A percentile compares a stretch with the other conserved stretches of the same genome.
Conservation (phyloP, 2,329 filamentous ascomycete species). For the Paecilomyces sp. region DNA sequence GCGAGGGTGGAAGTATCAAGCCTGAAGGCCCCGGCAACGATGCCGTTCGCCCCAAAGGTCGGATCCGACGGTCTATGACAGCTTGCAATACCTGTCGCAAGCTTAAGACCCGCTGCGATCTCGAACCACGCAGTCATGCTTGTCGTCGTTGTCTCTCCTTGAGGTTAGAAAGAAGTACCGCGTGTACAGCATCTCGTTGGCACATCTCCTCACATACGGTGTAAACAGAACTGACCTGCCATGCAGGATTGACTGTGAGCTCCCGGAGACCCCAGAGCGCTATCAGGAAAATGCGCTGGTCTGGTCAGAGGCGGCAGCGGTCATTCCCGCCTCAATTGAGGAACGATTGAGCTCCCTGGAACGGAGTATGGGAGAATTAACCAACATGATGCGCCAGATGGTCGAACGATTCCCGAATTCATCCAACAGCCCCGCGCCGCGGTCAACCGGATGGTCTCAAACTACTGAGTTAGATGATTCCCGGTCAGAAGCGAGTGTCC, state of each 20-base stretch:
- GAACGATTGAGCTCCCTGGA: constrained; percentile 25
- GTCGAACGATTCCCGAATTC: constrained; percentile 16
- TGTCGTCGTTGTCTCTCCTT: constrained; percentile 30
- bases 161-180: constrained; percentile 13
- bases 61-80: constrained; percentile 29
- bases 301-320: constrained; percentile 22
- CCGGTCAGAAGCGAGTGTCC: constrained; percentile 12
- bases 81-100: constrained; percentile 31
- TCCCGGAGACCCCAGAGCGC: constrained; percentile 26
- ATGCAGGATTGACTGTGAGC: constrained; percentile 26
- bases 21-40: constrained; percentile 3
- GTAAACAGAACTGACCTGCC: constrained; percentile 5
- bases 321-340: constrained; percentile 24
- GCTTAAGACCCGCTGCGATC: constrained; percentile 29
- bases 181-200: neutral
- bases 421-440: constrained; percentile 11
- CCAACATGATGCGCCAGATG: constrained; percentile 25
- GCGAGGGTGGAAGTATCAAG: neutral
- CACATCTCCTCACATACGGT: neutral
- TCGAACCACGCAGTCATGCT: constrained; percentile 27
- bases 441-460: constrained; percentile 6
- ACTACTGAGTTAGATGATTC: constrained; percentile 17
- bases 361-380: constrained; percentile 27
- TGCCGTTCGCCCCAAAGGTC: constrained; percentile 19
- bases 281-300: constrained; percentile 23